phyloP scores from a whole-genome alignment of 352 stramenopile species.

The Phytophthora meadii region DNA sequence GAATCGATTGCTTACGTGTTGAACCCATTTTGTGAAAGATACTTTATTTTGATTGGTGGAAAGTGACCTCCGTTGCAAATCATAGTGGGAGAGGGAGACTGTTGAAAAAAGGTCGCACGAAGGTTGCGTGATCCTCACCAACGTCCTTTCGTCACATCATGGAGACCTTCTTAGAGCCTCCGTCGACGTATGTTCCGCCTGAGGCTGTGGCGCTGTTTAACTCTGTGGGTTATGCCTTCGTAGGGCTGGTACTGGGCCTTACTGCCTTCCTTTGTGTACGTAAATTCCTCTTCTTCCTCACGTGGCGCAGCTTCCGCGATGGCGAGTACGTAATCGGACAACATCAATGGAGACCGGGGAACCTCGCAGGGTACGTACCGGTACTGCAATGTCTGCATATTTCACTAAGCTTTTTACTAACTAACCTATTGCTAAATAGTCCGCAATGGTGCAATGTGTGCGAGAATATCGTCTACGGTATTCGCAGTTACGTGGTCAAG shows the following conservation, averaged over 20 bases:
- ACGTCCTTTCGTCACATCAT: conserved; percentile 24
- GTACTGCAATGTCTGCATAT: background rate
- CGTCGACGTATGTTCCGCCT: conserved; percentile 54
- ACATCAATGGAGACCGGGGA: conserved; percentile 82
- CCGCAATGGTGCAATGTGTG: conserved; percentile 87
- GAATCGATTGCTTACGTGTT: background rate
- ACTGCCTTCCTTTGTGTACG: conserved; percentile 67
- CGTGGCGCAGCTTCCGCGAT: conserved; percentile 82
- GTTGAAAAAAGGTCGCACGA: background rate
- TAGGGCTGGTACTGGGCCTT: conserved; percentile 49
- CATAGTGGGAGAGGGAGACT: conserved; percentile 13
- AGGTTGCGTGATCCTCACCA: background rate
- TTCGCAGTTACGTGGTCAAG: conserved; percentile 87
- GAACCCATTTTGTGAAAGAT: conserved; percentile 18
- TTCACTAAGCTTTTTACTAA: conserved; percentile 3
- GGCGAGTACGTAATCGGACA: conserved; percentile 70
- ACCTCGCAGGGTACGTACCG: conserved; percentile 71
- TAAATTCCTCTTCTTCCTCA: conserved; percentile 84
- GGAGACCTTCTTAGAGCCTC: conserved; percentile 51
- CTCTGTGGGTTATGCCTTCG: conserved; percentile 61
- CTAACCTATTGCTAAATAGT: conserved; percentile 20
- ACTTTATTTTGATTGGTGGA: conserved; percentile 14
- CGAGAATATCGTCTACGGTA: conserved; percentile 80
- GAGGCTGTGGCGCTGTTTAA: conserved; percentile 69
- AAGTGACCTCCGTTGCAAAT: no score